Evolutionary conservation across 2,329 filamentous ascomycete species (phyloP).

Genomic region (Lachnum nothofagi): DNA sequence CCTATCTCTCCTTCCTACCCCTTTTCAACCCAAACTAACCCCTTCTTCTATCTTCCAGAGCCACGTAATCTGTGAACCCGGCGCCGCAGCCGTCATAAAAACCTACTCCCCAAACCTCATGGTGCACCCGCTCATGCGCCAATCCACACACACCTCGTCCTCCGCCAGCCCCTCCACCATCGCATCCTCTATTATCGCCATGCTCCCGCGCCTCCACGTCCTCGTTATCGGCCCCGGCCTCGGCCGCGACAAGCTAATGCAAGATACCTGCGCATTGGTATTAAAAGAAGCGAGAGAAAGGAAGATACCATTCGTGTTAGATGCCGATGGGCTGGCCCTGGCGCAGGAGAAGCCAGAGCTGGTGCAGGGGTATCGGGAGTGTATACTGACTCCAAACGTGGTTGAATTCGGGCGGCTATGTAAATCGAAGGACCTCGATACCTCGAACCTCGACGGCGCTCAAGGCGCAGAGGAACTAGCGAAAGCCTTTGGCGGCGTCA

Average conservation of each 20-base stretch:
- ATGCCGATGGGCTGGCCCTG: conserved; percentile 81
- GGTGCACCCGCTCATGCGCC: conserved; percentile 94
- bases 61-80: conserved; percentile 92
- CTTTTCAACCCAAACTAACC: conserved; percentile 1
- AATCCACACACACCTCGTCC: conserved; percentile 52
- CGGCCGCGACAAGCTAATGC: conserved; percentile 84
- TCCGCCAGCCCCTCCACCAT: conserved; percentile 55
- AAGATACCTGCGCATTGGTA: conserved; percentile 74
- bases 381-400: conserved; percentile 89
- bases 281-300: conserved; percentile 70
- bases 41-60: conserved; percentile 46
- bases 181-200: conserved; percentile 63
- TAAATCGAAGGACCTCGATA: conserved; percentile 65
- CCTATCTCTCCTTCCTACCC: not conserved
- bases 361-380: conserved; percentile 73
- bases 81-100: conserved; percentile 85
- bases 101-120: conserved; percentile 97
- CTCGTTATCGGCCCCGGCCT: conserved; percentile 90
- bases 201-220: conserved; percentile 84
- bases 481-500: conserved; percentile 75
- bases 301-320: conserved; percentile 76
- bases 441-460: conserved; percentile 36
- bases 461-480: conserved; percentile 61
- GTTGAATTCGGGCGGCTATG: conserved; percentile 85
- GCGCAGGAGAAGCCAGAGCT: conserved; percentile 71